Evolutionary conservation across 2,329 filamentous ascomycete genomes (phyloP), one percentile per base, ranked within the genome.

Genomic region (Coniochaeta pulveracea): DNA sequence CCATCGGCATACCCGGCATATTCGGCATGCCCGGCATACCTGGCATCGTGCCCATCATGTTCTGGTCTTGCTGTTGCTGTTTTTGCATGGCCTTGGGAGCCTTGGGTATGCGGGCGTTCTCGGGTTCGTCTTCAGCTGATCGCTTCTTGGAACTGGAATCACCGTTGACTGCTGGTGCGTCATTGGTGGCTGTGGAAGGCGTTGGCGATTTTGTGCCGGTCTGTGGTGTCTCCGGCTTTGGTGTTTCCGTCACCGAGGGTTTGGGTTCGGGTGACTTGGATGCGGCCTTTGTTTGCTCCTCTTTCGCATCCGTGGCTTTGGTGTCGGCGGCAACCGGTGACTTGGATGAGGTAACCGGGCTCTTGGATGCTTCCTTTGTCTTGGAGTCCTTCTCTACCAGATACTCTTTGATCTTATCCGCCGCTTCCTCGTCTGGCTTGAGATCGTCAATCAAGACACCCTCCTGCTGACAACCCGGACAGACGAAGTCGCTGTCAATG

Each of bases 401-500:
- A 50, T 81, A 95, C 24, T 72, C 72, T 60, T 84, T 82, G 43
- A 94, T 84, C 58, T 83, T 88, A 47, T 72, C 66, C 42, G 76
- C 72, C 40, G 77, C 73, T 46, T 91, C 85, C 44, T 85, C 80
- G 59, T 96, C 86, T 42, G 78, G 63, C 52, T 79, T 75, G 46
- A 98, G 73, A 59, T 94, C 82, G 69, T 95, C 89, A 61, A 96
- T 83, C 49, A 95, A 69, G 43, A 95, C 85, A 51, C 85, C 85
- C 55, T 94, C 86, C 42, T 80, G 82, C 60, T 84, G 76, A 67
- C 91, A 98, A 47, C 79, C 80, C 43, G 91, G 91, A 60, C 91
- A 98, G 59, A 88, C 70, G 62, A 98, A 86, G 71, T 98, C 91
- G 73, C 82, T 91, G 68, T 96, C 88, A 63, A 95, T 89, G 61